phyloP scores from a whole-genome alignment of 1,139 yeast species.

The Maudiozyma humilis region DNA sequence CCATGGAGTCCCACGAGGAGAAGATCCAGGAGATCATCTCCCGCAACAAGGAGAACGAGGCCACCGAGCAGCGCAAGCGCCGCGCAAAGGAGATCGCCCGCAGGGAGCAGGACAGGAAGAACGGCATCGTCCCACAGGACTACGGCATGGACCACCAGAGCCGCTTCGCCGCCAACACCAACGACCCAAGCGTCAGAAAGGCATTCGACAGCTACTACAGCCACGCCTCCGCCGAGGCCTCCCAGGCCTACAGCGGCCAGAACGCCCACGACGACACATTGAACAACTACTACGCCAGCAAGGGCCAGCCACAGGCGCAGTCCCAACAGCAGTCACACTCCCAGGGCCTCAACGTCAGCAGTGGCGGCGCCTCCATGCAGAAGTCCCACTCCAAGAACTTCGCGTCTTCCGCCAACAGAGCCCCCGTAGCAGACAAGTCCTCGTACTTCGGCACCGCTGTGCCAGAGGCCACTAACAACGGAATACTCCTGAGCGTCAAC shows the following conservation, averaged over 20 bases:
- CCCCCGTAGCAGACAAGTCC: neutral
- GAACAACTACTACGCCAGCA: slow-evolving; percentile 7
- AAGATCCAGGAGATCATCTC: slow-evolving; percentile 96
- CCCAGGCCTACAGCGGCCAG: slow-evolving; percentile 31
- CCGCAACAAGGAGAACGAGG: slow-evolving; percentile 93
- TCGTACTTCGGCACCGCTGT: slow-evolving; percentile 22
- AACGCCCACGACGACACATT: slow-evolving; percentile 15
- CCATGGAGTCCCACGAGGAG: slow-evolving; percentile 98
- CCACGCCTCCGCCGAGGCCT: slow-evolving; percentile 33
- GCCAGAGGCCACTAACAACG: slow-evolving; percentile 44
- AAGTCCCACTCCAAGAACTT: neutral
- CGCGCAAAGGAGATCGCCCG: slow-evolving; percentile 92
- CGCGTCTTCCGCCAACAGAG: neutral
- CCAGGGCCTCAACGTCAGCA: neutral
- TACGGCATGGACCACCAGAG: slow-evolving; percentile 7
- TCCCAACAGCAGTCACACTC: neutral
- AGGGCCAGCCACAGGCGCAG: slow-evolving; percentile 5
- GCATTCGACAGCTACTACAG: slow-evolving; percentile 33
- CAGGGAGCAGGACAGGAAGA: slow-evolving; percentile 65
- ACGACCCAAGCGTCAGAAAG: slow-evolving; percentile 29
- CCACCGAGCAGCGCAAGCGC: slow-evolving; percentile 93
- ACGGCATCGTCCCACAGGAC: slow-evolving; percentile 22
- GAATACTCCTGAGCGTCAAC: slow-evolving; percentile 67
- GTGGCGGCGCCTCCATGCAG: neutral
- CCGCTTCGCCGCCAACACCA: slow-evolving; percentile 19